Evolutionary conservation across 2,329 filamentous ascomycete species (phyloP), one percentile per base, ranked within the genome.

Genomic region (Ophiosphaerella narmari): DNA sequence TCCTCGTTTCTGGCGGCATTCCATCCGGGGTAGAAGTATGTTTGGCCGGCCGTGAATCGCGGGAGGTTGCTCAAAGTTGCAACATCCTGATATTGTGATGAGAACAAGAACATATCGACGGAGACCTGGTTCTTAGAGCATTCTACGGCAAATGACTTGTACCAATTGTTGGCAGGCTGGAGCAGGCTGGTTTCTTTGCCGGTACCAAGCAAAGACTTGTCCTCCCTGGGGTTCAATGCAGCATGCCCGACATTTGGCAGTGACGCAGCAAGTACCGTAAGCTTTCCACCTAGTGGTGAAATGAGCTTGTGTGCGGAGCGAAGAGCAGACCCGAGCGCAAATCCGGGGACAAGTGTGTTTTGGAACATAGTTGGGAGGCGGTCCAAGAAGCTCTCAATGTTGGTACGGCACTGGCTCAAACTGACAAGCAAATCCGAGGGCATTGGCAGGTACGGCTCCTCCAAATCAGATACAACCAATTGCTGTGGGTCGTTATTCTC

Each of bases 71-170:
- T 96, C 46, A 99, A 81, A 29, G 92, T 96, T 5, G 94, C 94
- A 43, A 99, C 94, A 71, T 99, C 94, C 75, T 97, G 94, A 74
- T 99, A 71, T 29, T 65, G 63, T 9, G 64, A 67, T 5, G 67
- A 70, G 44, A 71, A 72, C 6, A 72, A 55, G 54, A 72, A 72
- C 68, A 72, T 72, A 46, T 72, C 68, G 33, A 99, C 91, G 0
- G 92, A 97, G 24, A 99, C 94, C 75, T 99, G 94, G 62, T 95
- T 96, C 80, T 99, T 99, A 33, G 92, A 97, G 75, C 94, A 99
- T 72, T 99, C 94, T 3, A 99, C 94, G 0, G 94, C 94, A 67
- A 99, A 99, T 66, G 90, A 96, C 81, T 99, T 99, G 82, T 97
- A 99, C 76, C 97, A 99, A 68, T 90, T 91, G 78, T 91, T 97